phyloP scores from a whole-genome alignment of 768 basidiomycete species.

The Boletus rubroflammeus region DNA sequence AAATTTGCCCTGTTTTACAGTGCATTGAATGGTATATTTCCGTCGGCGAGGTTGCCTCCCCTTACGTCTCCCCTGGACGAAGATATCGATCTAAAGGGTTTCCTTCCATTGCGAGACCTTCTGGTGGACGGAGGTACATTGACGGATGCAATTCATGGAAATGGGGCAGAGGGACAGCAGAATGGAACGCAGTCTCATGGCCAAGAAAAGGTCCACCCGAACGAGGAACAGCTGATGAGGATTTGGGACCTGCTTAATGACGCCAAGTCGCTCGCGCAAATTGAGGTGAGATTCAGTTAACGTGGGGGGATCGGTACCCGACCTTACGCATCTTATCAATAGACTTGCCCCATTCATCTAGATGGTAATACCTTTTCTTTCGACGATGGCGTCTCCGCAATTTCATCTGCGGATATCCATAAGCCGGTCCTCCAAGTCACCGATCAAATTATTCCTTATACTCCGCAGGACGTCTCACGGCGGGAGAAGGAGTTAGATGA shows the following conservation, averaged over 20 bases:
- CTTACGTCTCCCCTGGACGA: constrained; percentile 74
- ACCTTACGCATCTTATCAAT: constrained; percentile 14
- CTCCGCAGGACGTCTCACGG: not conserved
- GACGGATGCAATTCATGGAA: constrained; percentile 14
- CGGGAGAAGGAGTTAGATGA: constrained; percentile 42
- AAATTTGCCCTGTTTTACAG: constrained; percentile 65
- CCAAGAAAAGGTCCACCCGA: constrained; percentile 68
- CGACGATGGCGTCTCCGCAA: constrained; percentile 1
- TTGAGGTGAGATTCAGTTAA: constrained; percentile 45
- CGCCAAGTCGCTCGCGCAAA: constrained; percentile 53
- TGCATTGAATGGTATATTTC: constrained; percentile 64
- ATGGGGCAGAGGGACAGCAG: constrained; percentile 21
- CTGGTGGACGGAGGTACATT: constrained; percentile 36
- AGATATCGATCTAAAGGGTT: constrained; percentile 85
- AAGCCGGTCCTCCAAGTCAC: not conserved
- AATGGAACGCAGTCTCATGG: constrained; percentile 29
- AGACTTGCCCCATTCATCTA: constrained; percentile 27
- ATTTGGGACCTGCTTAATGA: constrained; percentile 82
- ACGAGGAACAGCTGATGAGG: constrained; percentile 94
- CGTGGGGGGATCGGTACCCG: constrained; percentile 2
- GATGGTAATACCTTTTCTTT: constrained; percentile 22
- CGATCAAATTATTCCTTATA: constrained; percentile 18
- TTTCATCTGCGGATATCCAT: constrained; percentile 6
- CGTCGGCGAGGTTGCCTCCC: constrained; percentile 53
- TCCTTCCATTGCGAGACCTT: constrained; percentile 70